Conservation (phyloP, 2,329 filamentous ascomycete species). For the Fusarium pseudoanthophilum region DNA sequence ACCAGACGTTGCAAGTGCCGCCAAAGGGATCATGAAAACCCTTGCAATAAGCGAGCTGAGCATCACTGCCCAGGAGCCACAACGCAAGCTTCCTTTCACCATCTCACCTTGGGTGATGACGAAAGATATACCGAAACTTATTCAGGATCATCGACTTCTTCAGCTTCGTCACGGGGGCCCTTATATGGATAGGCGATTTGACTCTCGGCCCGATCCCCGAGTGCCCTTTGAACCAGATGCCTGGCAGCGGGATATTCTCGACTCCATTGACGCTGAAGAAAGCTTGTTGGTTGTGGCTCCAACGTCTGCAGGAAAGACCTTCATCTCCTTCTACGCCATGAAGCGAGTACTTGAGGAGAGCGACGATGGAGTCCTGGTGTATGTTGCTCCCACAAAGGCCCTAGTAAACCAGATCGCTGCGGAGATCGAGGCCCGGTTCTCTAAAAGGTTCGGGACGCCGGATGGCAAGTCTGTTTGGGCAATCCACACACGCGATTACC, state of each 20-base stretch:
- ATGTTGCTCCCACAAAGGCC: constrained; percentile 84
- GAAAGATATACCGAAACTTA: neutral
- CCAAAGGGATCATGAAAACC: constrained; percentile 12
- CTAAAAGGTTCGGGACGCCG: constrained; percentile 69
- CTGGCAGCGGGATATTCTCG: constrained; percentile 80
- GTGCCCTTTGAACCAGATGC: constrained; percentile 78
- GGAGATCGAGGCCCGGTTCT: constrained; percentile 79
- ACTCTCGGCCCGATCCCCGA: constrained; percentile 72
- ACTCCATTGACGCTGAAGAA: constrained; percentile 75
- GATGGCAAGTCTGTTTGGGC: constrained; percentile 78
- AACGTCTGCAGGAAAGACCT: constrained; percentile 79
- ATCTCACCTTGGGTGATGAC: neutral
- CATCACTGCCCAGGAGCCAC: neutral
- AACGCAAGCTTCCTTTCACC: neutral
- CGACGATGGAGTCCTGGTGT: constrained; percentile 78
- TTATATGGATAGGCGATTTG: constrained; percentile 80
- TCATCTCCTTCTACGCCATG: constrained; percentile 85
- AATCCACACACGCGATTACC: constrained; percentile 80
- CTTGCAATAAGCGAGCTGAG: neutral
- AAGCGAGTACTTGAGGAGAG: constrained; percentile 75
- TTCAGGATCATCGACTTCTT: constrained; percentile 55
- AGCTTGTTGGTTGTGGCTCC: constrained; percentile 81
- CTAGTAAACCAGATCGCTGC: constrained; percentile 87
- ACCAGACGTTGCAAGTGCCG: constrained; percentile 15
- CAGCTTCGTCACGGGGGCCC: constrained; percentile 77